Percentiles rank a stretch among this genome's conserved stretches.
These are phyloP conservation scores for Coriolopsis trogii DNA, from an alignment of 1,284 basidiomycete genomes.

Conservation along the genomic window DNA sequence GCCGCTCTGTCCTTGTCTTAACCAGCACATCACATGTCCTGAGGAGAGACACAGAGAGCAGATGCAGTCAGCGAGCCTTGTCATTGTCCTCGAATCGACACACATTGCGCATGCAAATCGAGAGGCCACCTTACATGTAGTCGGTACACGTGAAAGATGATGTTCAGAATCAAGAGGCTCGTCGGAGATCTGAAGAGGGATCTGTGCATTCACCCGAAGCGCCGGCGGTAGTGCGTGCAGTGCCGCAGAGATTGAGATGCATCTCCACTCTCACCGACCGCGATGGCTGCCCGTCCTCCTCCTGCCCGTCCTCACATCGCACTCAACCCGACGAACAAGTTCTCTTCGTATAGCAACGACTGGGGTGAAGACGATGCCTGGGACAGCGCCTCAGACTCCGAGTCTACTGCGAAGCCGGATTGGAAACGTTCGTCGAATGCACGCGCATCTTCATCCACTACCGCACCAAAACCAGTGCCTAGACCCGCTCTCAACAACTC, in stretches of 20 bases:
- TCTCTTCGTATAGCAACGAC: constrained; percentile 47
- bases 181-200: too few relatives aligned
- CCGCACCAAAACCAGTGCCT: constrained; percentile 63
- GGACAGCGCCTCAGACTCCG: constrained; percentile 86
- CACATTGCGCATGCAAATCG: too few relatives aligned
- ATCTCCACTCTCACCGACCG: neutral
- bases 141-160: too few relatives aligned
- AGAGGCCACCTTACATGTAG: too few relatives aligned
- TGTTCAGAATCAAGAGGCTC: too few relatives aligned
- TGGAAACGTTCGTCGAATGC: constrained; percentile 46
- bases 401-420: constrained; percentile 56
- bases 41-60: too few relatives aligned
- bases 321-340: constrained; percentile 57
- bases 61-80: too few relatives aligned
- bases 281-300: constrained; percentile 69
- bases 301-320: constrained; percentile 78
- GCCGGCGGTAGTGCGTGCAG: neutral
- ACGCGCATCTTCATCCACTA: constrained; percentile 39
- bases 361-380: constrained; percentile 89
- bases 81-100: too few relatives aligned
- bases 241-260: neutral
- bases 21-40: too few relatives aligned
- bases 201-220: neutral
- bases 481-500: constrained; percentile 50
- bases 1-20: too few relatives aligned